A percentile compares a stretch with the other conserved stretches of the same genome.
phyloP scores from a whole-genome alignment of 306 rosid genomes.

The Medicago arabica region DNA sequence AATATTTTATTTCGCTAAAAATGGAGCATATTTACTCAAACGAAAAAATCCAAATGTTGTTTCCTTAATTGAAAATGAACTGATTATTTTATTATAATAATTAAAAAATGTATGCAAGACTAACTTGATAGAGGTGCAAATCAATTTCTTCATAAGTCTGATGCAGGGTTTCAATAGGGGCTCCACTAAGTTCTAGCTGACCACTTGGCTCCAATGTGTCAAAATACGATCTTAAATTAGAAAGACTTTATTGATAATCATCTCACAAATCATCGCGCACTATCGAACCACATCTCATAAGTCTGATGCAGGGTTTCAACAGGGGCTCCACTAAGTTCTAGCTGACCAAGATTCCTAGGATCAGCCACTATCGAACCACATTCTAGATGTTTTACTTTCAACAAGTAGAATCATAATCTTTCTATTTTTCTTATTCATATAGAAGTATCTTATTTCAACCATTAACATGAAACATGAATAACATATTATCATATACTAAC shows the following conservation, averaged over 20 bases:
- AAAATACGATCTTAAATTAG: no score
- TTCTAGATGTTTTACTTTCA: conserved; percentile 21
- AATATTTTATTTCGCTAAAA: no score
- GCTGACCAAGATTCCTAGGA: no score
- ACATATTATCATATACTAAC: conserved; percentile 28
- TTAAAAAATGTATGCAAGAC: conserved; percentile 23
- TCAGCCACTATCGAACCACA: no score
- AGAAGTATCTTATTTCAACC: not conserved
- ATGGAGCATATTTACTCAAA: conserved; percentile 4
- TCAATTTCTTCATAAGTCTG: conserved; percentile 98
- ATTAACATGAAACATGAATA: conserved; percentile 31
- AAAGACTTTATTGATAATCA: no score
- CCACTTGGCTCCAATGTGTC: conserved; percentile 99
- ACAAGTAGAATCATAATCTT: conserved; percentile 4
- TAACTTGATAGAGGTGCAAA: conserved; percentile 94
- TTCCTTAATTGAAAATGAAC: conserved; percentile 8
- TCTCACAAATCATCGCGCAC: no score
- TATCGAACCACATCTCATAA: no score
- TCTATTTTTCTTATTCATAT: not conserved
- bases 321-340: conserved; percentile 99
- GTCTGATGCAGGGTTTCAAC: conserved; percentile 98
- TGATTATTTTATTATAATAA: not conserved
- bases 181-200: conserved; percentile 99
- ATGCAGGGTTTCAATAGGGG: conserved; percentile 97
- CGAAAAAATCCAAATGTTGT: not conserved